Evolutionary conservation across 2,329 filamentous ascomycete genomes (phyloP).

Genomic region (Cordyceps javanica): DNA sequence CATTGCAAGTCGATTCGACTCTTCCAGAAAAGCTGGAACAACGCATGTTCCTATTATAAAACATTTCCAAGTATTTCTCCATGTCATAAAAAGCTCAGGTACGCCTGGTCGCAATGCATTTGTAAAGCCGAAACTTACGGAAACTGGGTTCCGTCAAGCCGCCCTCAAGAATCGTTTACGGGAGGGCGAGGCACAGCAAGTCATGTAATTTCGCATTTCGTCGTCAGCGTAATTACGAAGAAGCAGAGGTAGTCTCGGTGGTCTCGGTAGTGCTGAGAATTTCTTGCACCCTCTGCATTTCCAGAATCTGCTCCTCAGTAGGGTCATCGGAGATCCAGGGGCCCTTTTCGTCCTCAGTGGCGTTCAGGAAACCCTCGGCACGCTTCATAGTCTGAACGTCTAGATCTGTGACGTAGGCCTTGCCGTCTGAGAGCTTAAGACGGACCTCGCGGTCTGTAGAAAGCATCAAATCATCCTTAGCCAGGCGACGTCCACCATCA

Average conservation of each 20-base stretch:
- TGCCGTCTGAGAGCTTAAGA: slow-evolving; percentile 67
- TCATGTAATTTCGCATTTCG: not conserved
- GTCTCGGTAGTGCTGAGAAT: slow-evolving; percentile 29
- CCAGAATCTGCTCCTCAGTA: slow-evolving; percentile 52
- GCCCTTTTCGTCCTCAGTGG: slow-evolving; percentile 82
- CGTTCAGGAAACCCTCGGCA: slow-evolving; percentile 74
- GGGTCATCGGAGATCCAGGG: slow-evolving; percentile 73
- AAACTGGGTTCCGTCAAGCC: not conserved
- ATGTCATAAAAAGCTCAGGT: slow-evolving; percentile 6
- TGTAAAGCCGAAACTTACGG: not conserved
- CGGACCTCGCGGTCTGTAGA: slow-evolving; percentile 92
- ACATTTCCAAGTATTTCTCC: slow-evolving; percentile 2
- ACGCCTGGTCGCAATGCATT: slow-evolving; percentile 12
- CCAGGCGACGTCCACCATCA: slow-evolving; percentile 78
- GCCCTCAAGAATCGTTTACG: slow-evolving; percentile 7
- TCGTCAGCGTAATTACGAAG: not conserved
- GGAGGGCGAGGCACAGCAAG: slow-evolving; percentile 3
- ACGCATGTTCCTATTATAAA: not conserved
- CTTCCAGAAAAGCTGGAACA: not conserved
- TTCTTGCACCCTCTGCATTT: slow-evolving; percentile 56
- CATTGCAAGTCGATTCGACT: not conserved
- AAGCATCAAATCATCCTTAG: slow-evolving; percentile 99
- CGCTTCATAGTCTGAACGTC: slow-evolving; percentile 85
- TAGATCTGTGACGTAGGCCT: slow-evolving; percentile 83
- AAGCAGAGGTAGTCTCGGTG: not conserved